Base-by-base conservation (phyloP, 2,329 filamentous ascomycete genomes). In the Ilyonectria sp. region DNA sequence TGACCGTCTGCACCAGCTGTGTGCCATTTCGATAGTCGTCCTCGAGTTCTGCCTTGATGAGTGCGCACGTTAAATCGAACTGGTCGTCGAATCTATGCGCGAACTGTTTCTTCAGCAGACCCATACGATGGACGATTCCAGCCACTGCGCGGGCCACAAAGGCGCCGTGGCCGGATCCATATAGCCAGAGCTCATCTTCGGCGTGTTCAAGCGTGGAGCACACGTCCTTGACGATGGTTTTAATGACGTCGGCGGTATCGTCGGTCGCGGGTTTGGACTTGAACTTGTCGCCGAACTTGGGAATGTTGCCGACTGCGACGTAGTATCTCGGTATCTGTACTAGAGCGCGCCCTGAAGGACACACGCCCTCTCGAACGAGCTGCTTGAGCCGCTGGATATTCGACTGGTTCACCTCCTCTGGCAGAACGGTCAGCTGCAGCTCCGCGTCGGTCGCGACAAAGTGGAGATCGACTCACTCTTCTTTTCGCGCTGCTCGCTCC, bases 181-280 rank as follows among this genome's bases (percentile, higher is more conserved):
- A 75, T 0, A 75, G 17, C 74, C 74, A 75, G 1, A 75, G 69
- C 31, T 75, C 74, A 10, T 75, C 74, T 46, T 76, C 57, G 6
- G 69, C 60, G 4, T 40, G 19, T 4, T 75, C 67, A 1, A 75
- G 65, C 1, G 44, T 69, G 2, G 63, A 49, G 1, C 60, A 70
- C 26, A 76, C 33, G 8, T 76, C 72, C 3, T 59, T 63, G 1
- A 73, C 69, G 26, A 75, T 76, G 11, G 15, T 63, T 21, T 65
- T 75, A 56, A 75, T 68, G 11, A 75, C 60, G 1, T 50, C 60
- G 1, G 62, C 26, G 1, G 74, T 74, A 2, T 72, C 68, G 26
- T 75, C 74, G 2, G 15, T 63, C 2, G 67, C 17, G 2, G 26
- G 17, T 21, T 67, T 71, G 9, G 69, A 35, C 46, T 49, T 64